Percentiles rank a stretch among this genome's conserved stretches.
Evolutionary conservation across 176 grass and related monocot species (phyloP).

Genomic region (Carex myosuroides): DNA sequence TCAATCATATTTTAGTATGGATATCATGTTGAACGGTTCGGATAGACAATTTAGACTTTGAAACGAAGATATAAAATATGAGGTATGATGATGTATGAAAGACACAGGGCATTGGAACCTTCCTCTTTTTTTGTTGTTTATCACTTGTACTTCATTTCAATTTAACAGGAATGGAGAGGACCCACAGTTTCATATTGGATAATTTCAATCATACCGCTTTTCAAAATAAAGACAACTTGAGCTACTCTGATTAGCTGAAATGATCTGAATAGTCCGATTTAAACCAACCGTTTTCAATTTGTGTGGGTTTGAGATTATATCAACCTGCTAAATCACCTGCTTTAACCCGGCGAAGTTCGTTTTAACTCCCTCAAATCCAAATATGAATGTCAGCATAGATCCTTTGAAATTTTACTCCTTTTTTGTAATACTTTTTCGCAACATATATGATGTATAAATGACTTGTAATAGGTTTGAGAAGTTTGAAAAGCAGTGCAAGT

Average conservation of each 20-base stretch:
- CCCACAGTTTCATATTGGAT: background rate
- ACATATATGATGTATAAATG: background rate
- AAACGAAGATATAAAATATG: too few relatives aligned
- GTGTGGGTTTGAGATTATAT: background rate
- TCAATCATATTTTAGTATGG: too few relatives aligned
- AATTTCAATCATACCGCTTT: background rate
- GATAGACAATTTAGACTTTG: too few relatives aligned
- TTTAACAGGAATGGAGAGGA: background rate
- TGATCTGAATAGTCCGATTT: background rate
- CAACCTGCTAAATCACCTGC: background rate
- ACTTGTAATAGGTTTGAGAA: slow-evolving; percentile 39
- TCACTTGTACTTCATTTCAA: background rate
- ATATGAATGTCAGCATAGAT: background rate
- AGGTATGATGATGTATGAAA: too few relatives aligned
- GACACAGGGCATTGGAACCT: too few relatives aligned
- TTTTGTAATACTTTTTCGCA: background rate
- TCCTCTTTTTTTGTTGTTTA: background rate
- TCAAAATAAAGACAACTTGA: background rate
- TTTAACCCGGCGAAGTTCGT: background rate
- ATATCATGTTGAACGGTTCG: too few relatives aligned
- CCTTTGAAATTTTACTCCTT: background rate
- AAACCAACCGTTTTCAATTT: background rate
- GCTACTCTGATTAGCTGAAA: background rate
- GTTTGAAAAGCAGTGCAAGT: slow-evolving; percentile 48
- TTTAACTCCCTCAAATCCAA: background rate